These are phyloP conservation scores for Acephala macrosclerotiorum DNA, from an alignment of 2,329 filamentous ascomycete species.

Conservation along the genomic window DNA sequence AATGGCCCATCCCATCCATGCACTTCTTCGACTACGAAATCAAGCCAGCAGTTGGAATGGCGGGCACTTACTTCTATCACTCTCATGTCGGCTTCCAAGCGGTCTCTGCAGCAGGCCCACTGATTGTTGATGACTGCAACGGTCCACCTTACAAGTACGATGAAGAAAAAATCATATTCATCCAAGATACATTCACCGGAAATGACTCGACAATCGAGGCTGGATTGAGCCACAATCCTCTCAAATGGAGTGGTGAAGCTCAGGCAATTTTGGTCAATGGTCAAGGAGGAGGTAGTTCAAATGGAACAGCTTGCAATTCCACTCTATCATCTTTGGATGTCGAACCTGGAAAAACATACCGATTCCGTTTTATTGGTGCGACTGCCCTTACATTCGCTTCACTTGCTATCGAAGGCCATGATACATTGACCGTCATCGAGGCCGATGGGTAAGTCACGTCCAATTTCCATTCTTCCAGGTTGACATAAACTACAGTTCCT, in stretches of 20 bases:
- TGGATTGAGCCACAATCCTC: constrained; percentile 56
- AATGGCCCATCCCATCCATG: constrained; percentile 61
- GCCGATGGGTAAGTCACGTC: constrained; percentile 57
- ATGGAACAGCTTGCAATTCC: constrained; percentile 46
- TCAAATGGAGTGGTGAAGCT: constrained; percentile 66
- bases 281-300: constrained; percentile 52
- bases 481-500: constrained; percentile 37
- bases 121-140: constrained; percentile 53
- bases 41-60: constrained; percentile 50
- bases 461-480: constrained; percentile 23
- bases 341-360: constrained; percentile 65
- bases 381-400: constrained; percentile 61
- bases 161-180: constrained; percentile 62
- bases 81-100: constrained; percentile 62
- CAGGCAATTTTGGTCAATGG: constrained; percentile 65
- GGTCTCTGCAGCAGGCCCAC: constrained; percentile 53
- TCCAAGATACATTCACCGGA: constrained; percentile 65
- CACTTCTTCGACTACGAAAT: constrained; percentile 65
- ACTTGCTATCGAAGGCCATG: constrained; percentile 64
- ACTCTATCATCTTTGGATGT: constrained; percentile 60
- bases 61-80: constrained; percentile 64
- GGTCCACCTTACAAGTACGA: constrained; percentile 64
- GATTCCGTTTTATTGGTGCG: constrained; percentile 65
- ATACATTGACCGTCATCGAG: constrained; percentile 63
- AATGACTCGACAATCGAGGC: constrained; percentile 59